Evolutionary conservation across 1,284 basidiomycete genomes (phyloP).

Genomic region (Trichosporon faecale): DNA sequence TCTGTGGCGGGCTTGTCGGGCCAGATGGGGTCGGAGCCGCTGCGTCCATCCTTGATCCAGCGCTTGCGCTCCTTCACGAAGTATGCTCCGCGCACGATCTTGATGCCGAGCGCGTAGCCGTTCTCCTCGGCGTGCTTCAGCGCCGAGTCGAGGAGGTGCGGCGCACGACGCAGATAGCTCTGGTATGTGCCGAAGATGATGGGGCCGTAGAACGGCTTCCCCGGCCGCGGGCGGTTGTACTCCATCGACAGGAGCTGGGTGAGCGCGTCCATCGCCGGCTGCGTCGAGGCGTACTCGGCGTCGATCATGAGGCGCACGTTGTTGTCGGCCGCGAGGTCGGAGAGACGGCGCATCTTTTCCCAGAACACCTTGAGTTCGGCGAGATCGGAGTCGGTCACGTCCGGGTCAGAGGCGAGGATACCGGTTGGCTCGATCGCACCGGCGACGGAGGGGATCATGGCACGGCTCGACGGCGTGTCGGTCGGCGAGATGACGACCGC

Average conservation of each 20-base stretch:
- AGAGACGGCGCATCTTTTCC: conserved; percentile 61
- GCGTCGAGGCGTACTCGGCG: conserved; percentile 76
- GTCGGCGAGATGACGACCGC: conserved; percentile 33
- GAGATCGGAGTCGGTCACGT: conserved; percentile 57
- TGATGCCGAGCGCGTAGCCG: conserved; percentile 80
- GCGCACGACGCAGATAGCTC: conserved; percentile 67
- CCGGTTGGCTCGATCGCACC: conserved; percentile 34
- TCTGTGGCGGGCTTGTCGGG: conserved; percentile 66
- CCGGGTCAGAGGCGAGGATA: conserved; percentile 41
- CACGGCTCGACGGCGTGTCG: conserved; percentile 16
- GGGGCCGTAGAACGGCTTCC: conserved; percentile 35
- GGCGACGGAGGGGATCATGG: conserved; percentile 31
- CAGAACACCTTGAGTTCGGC: conserved; percentile 61
- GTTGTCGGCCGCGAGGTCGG: conserved; percentile 59
- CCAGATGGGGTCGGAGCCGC: conserved; percentile 54
- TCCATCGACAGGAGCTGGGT: conserved; percentile 68
- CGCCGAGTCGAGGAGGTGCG: conserved; percentile 64
- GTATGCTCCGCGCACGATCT: conserved; percentile 93
- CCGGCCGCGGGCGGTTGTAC: conserved; percentile 60
- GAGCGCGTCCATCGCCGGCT: conserved; percentile 76
- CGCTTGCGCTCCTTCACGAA: conserved; percentile 65
- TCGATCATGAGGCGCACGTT: conserved; percentile 64
- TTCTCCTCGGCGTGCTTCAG: conserved; percentile 66
- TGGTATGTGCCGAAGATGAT: conserved; percentile 67
- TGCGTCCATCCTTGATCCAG: conserved; percentile 43